Evolutionary conservation across 176 grass and related monocot species (phyloP).

Genomic region (Oryza meyeriana): DNA sequence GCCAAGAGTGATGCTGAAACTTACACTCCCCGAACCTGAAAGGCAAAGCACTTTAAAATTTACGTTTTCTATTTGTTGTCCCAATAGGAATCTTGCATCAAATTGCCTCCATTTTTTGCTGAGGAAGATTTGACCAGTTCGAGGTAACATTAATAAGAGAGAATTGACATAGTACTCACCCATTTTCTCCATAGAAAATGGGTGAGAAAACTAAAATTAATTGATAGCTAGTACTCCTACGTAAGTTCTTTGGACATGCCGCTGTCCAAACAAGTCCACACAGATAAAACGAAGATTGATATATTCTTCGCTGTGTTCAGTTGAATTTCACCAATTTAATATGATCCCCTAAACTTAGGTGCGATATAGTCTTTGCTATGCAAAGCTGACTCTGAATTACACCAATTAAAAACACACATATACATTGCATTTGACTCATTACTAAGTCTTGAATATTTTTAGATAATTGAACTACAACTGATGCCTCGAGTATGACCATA

Average conservation of each 20-base stretch:
- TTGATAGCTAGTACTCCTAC: not conserved
- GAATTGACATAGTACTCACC: slow-evolving; percentile 5
- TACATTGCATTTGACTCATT: slow-evolving; percentile 20
- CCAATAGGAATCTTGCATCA: not conserved
- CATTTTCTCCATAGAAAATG: not conserved
- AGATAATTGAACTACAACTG: not conserved
- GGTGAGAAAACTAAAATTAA: not conserved
- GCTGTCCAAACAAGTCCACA: slow-evolving; percentile 13
- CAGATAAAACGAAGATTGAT: not conserved
- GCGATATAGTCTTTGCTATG: slow-evolving; percentile 4
- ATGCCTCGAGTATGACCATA: slow-evolving; percentile 11
- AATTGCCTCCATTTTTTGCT: slow-evolving; percentile 1
- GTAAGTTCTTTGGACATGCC: not conserved
- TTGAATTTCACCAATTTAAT: slow-evolving; percentile 19
- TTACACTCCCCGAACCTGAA: slow-evolving; percentile 9
- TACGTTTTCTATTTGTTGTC: slow-evolving; percentile 2
- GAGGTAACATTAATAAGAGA: not conserved
- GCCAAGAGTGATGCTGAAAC: slow-evolving; percentile 23
- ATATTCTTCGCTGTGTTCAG: not conserved
- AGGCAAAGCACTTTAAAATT: not conserved
- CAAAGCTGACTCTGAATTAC: slow-evolving; percentile 12
- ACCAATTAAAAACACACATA: not conserved
- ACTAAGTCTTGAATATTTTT: not conserved
- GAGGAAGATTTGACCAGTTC: slow-evolving; percentile 16
- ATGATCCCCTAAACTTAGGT: not conserved